Evolutionary conservation across 2,329 filamentous ascomycete genomes (phyloP), one percentile per base, ranked within the genome.

Genomic region (Fusarium staphyleae): DNA sequence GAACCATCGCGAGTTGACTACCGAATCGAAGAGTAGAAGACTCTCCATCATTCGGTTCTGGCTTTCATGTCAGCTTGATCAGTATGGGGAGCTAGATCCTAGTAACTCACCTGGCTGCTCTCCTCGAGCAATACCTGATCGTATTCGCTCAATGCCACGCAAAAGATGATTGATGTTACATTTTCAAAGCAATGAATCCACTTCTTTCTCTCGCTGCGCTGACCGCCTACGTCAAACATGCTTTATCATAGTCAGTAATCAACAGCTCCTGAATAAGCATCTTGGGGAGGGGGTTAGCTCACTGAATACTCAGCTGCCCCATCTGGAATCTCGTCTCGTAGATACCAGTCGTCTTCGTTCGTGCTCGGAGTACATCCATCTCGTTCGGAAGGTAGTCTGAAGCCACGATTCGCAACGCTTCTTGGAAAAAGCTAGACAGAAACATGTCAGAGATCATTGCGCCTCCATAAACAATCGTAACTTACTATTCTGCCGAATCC

Each of bases 121-220:
- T 98, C 95, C 76, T 99, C 95, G 33, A 99, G 81, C 47, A 99
- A 80, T 5, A 97, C 93, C 77, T 99, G 95, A 70, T 99, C 95
- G 73, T 99, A 99, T 76, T 99, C 95, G 78, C 93, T 98, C 66
- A 99, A 78, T 13, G 95, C 95, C 57, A 99, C 95, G 71, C 95
- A 99, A 77, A 99, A 99, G 66, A 99, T 99, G 74, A 99, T 99
- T 4, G 95, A 98, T 35, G 95, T 99, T 68, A 99, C 95, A 68
- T 98, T 98, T 75, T 99, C 95, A 74, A 99, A 99, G 78, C 95
- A 99, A 77, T 99, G 95, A 71, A 99, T 99, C 95, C 95, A 99
- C 79, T 99, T 99, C 81, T 99, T 99, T 59, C 95, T 86, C 77
- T 99, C 95, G 74, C 93, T 98, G 71, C 95, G 83, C 76, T 99